Percentiles rank a stretch among this genome's conserved stretches.
Evolutionary conservation across 495 filamentous ascomycete species (phyloP).

Genomic region (Penicillium bialowiezense): DNA sequence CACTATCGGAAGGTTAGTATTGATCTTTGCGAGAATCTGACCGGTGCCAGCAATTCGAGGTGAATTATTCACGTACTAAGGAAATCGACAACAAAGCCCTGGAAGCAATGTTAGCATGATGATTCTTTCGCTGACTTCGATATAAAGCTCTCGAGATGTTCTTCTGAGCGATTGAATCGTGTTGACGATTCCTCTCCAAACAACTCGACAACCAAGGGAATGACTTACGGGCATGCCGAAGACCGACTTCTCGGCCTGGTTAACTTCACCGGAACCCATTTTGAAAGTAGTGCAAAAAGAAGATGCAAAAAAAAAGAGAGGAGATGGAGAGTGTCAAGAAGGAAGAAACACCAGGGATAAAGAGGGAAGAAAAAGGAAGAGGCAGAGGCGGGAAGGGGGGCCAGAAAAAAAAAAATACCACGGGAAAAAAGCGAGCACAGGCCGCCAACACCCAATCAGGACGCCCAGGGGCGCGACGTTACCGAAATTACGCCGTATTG

Average conservation of each 20-base stretch:
- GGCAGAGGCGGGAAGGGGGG: slow-evolving; percentile 35
- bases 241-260: slow-evolving; percentile 68
- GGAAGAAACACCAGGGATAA: slow-evolving; percentile 36
- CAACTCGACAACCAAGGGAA: no score
- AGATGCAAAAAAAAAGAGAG: slow-evolving; percentile 38
- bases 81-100: slow-evolving; percentile 85
- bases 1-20: slow-evolving; percentile 60
- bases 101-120: slow-evolving; percentile 33
- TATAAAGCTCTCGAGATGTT: neutral
- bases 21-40: neutral
- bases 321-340: slow-evolving; percentile 43
- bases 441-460: slow-evolving; percentile 36
- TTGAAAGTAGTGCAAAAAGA: slow-evolving; percentile 44
- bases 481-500: slow-evolving; percentile 15
- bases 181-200: slow-evolving; percentile 1
- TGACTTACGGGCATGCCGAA: slow-evolving; percentile 77
- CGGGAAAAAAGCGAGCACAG: slow-evolving; percentile 40
- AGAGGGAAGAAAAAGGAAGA: slow-evolving; percentile 33
- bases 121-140: no score
- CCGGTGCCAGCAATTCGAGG: slow-evolving; percentile 4
- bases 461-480: slow-evolving; percentile 6
- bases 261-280: slow-evolving; percentile 50
- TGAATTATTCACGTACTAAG: slow-evolving; percentile 72
- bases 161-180: neutral
- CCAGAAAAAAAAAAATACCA: slow-evolving; percentile 42